A percentile compares a stretch with the other conserved stretches of the same genome.
Conservation (phyloP, 2,329 filamentous ascomycete species). For the Calonectria fujianensis region DNA sequence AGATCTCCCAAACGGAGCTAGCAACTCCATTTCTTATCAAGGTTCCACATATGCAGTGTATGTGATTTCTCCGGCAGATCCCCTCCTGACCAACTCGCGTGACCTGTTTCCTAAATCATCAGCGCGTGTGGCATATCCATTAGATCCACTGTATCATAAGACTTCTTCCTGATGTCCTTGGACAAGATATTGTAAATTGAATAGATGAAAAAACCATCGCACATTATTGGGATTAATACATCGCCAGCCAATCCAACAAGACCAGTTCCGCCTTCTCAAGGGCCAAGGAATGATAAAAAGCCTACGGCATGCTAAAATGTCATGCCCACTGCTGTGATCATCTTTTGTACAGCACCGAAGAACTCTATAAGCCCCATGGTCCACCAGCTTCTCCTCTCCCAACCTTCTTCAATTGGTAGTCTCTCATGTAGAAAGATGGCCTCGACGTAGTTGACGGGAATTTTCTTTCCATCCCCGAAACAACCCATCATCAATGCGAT, state of each 20-base stretch:
- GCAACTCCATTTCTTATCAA: background rate
- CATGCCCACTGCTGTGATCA: background rate
- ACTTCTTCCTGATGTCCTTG: background rate
- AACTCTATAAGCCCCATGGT: constrained; percentile 7
- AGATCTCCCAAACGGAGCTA: background rate
- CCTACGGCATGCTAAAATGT: background rate
- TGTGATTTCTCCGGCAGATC: background rate
- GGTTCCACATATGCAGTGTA: background rate
- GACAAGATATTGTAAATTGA: background rate
- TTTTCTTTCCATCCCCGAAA: background rate
- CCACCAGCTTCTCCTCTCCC: background rate
- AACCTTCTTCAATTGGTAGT: constrained; percentile 1
- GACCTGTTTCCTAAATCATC: background rate
- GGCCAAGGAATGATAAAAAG: background rate
- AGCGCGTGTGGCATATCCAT: background rate
- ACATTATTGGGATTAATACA: background rate
- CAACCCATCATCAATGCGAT: constrained; percentile 16
- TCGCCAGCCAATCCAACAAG: background rate
- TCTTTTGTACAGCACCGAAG: background rate
- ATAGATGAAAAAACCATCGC: background rate
- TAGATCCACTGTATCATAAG: background rate
- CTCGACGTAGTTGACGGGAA: background rate
- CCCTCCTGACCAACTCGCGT: background rate
- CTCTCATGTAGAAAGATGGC: constrained; percentile 1
- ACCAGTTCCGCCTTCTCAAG: background rate